These are phyloP conservation scores for Solanum peruvianum DNA, from an alignment of 257 asterid species.

Conservation along the genomic window DNA sequence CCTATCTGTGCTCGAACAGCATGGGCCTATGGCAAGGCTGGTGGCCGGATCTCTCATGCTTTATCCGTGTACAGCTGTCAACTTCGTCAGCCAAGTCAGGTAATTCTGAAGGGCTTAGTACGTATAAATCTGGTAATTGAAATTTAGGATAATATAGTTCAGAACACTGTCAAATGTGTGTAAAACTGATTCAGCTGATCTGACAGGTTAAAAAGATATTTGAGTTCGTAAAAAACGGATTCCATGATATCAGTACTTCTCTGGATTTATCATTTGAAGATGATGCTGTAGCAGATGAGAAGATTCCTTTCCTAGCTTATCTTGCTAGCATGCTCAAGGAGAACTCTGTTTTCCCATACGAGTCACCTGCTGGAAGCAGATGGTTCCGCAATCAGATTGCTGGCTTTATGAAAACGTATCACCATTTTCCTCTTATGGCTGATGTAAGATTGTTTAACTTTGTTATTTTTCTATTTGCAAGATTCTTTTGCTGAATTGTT, in stretches of 20 bases:
- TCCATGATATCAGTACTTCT: slow-evolving; percentile 83
- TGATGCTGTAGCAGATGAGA: slow-evolving; percentile 98
- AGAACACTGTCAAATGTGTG: background rate
- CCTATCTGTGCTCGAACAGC: slow-evolving; percentile 99
- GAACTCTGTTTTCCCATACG: slow-evolving; percentile 69
- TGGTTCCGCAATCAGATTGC: slow-evolving; percentile 77
- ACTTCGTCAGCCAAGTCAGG: slow-evolving; percentile 89
- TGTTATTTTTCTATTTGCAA: background rate
- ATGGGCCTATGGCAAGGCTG: slow-evolving; percentile 94
- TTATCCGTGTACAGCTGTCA: slow-evolving; percentile 92
- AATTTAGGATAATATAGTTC: background rate
- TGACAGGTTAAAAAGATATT: slow-evolving; percentile 84
- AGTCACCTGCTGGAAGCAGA: slow-evolving; percentile 95
- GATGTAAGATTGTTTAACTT: slow-evolving; percentile 50
- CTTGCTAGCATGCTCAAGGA: slow-evolving; percentile 81
- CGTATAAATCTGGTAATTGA: background rate
- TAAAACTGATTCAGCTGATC: slow-evolving; percentile 16
- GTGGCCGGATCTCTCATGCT: slow-evolving; percentile 97
- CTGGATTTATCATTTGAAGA: slow-evolving; percentile 89
- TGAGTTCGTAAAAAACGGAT: slow-evolving; percentile 82
- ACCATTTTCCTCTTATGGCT: slow-evolving; percentile 80
- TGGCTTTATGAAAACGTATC: slow-evolving; percentile 84
- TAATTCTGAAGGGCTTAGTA: background rate
- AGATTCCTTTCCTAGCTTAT: slow-evolving; percentile 93
- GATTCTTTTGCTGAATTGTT: background rate